These are phyloP conservation scores for Paramecium pentaurelia DNA, from an alignment of 73 alveolate species.

Conservation along the genomic window DNA sequence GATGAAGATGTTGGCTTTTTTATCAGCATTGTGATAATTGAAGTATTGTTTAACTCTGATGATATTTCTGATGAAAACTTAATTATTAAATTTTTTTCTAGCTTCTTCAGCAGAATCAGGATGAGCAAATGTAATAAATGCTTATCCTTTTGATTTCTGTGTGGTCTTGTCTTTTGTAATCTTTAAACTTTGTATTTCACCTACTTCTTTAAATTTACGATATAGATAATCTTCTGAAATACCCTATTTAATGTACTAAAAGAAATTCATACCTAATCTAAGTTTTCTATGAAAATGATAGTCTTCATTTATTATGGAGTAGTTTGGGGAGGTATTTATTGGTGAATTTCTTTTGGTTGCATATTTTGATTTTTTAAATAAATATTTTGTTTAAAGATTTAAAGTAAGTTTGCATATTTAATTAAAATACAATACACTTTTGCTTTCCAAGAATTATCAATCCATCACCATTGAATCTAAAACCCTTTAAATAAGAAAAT, in stretches of 20 bases:
- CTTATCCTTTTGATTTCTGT: conserved; percentile 30
- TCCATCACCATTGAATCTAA: too few relatives aligned
- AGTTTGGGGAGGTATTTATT: not conserved
- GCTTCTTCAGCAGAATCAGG: conserved; percentile 51
- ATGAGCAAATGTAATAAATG: conserved; percentile 23
- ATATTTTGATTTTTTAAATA: not conserved
- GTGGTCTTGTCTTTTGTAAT: conserved; percentile 38
- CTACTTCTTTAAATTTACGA: conserved; percentile 41
- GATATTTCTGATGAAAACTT: not conserved
- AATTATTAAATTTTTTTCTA: conserved; percentile 18
- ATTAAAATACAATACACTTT: not conserved
- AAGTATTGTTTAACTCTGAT: conserved; percentile 40
- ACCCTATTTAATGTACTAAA: not conserved
- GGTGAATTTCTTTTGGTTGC: not conserved
- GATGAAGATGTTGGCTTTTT: conserved; percentile 38
- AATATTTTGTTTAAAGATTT: not conserved
- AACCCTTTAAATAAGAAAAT: too few relatives aligned
- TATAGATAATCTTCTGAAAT: conserved; percentile 38
- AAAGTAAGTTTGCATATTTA: not conserved
- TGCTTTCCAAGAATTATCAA: not conserved
- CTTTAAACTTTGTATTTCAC: conserved; percentile 29
- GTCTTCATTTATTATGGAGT: not conserved
- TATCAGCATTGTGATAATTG: conserved; percentile 39
- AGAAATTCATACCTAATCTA: not conserved
- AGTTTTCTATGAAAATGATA: not conserved